Evolutionary conservation across 2,329 filamentous ascomycete genomes (phyloP).

Genomic region (Hypoxylon sp.): DNA sequence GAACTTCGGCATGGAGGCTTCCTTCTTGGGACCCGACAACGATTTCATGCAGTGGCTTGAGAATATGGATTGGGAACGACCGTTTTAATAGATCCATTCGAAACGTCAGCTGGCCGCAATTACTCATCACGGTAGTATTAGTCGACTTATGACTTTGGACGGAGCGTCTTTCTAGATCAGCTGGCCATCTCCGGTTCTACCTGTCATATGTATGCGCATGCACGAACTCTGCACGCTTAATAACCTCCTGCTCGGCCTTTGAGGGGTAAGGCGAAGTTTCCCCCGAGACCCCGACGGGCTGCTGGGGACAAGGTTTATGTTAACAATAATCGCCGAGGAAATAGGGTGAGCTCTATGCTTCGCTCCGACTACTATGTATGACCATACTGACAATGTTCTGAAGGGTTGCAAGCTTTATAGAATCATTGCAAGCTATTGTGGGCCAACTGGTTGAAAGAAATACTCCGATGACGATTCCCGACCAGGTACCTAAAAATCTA

Average conservation of each 20-base stretch:
- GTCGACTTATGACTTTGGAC: background rate
- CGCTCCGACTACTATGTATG: background rate
- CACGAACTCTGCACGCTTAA: slow-evolving; percentile 8
- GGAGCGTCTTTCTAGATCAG: background rate
- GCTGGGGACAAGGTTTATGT: slow-evolving; percentile 4
- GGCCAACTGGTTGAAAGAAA: background rate
- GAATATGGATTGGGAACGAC: slow-evolving; percentile 54
- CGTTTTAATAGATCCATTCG: slow-evolving; percentile 27
- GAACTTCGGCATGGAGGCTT: slow-evolving; percentile 51
- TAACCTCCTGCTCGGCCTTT: slow-evolving; percentile 12
- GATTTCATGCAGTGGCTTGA: slow-evolving; percentile 57
- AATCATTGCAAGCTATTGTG: background rate
- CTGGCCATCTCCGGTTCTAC: background rate
- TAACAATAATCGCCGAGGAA: background rate
- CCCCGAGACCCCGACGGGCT: background rate
- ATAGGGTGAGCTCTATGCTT: background rate
- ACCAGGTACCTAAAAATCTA: background rate
- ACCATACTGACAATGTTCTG: background rate
- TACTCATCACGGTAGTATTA: background rate
- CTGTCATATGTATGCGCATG: background rate
- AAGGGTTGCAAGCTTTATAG: background rate
- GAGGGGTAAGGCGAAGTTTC: background rate
- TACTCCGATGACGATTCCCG: background rate
- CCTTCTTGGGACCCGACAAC: slow-evolving; percentile 52
- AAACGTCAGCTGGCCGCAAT: background rate